A percentile compares a stretch with the other conserved stretches of the same genome.
These are phyloP conservation scores for Scheffersomyces segobiensis DNA, from an alignment of 1,139 yeast species.

Conservation along the genomic window DNA sequence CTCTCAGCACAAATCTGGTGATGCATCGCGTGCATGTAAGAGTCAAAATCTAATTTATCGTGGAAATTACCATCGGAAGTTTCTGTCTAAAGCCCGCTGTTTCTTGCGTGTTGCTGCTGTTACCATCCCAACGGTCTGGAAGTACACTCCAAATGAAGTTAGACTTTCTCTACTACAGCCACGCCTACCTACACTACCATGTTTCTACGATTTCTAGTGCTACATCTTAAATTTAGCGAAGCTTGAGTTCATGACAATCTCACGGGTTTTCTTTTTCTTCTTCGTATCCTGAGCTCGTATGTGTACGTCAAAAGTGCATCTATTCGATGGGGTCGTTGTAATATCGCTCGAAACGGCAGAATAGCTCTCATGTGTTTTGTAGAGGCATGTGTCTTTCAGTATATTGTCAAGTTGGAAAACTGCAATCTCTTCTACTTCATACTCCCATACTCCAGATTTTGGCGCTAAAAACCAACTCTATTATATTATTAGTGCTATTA, in stretches of 20 bases:
- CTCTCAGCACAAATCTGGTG: background rate
- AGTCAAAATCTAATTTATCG: background rate
- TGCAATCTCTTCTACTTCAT: background rate
- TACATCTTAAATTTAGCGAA: background rate
- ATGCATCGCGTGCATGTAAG: background rate
- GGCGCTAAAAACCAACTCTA: background rate
- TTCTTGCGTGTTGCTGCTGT: background rate
- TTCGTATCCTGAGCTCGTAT: background rate
- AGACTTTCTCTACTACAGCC: background rate
- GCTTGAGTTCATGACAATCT: background rate
- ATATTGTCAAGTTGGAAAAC: background rate
- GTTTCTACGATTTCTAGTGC: background rate
- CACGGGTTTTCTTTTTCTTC: background rate
- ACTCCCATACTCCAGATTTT: background rate
- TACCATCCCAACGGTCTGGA: background rate
- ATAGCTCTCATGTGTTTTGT: background rate
- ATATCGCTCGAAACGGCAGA: background rate
- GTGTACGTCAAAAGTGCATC: background rate
- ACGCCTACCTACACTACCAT: too few relatives aligned
- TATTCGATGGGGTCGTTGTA: background rate
- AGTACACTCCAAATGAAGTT: background rate
- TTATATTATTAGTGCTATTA: background rate
- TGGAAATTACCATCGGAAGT: background rate
- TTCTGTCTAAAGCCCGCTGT: background rate
- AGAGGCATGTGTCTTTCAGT: background rate